Conservation (phyloP, 768 basidiomycete species). For the Pholiota conissans region DNA sequence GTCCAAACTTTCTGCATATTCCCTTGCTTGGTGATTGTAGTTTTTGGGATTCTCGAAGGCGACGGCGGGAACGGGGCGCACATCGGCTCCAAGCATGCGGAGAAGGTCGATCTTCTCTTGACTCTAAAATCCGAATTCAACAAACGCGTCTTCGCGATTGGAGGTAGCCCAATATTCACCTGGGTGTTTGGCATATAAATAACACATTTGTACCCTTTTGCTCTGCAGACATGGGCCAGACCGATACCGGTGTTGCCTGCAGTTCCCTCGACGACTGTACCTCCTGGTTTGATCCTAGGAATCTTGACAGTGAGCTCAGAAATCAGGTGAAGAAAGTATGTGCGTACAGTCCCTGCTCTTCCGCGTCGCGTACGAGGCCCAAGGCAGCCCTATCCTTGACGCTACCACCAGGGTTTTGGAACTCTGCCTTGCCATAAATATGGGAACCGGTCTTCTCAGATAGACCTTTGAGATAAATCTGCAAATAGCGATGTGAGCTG, state of each 20-base stretch:
- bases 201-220: conserved; percentile 93
- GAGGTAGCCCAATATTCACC: conserved; percentile 33
- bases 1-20: conserved; percentile 68
- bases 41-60: conserved; percentile 93
- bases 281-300: conserved; percentile 80
- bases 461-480: conserved; percentile 83
- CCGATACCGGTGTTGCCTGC: conserved; percentile 99
- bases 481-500: conserved; percentile 1
- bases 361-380: conserved; percentile 84
- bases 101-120: conserved; percentile 99
- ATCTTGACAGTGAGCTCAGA: not conserved
- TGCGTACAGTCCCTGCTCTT: conserved; percentile 75
- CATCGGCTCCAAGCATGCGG: conserved; percentile 96
- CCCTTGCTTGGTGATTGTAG: conserved; percentile 97
- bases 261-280: conserved; percentile 96
- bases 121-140: conserved; percentile 49
- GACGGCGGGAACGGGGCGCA: conserved; percentile 94
- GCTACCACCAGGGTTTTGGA: conserved; percentile 97
- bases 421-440: conserved; percentile 96
- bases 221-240: conserved; percentile 90
- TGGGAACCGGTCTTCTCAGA: conserved; percentile 82
- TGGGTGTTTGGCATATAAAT: conserved; percentile 99
- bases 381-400: conserved; percentile 98
- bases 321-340: not conserved
- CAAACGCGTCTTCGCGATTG: not conserved